Conservation (phyloP, 345 rosid species). For the Trapa bicornis region DNA sequence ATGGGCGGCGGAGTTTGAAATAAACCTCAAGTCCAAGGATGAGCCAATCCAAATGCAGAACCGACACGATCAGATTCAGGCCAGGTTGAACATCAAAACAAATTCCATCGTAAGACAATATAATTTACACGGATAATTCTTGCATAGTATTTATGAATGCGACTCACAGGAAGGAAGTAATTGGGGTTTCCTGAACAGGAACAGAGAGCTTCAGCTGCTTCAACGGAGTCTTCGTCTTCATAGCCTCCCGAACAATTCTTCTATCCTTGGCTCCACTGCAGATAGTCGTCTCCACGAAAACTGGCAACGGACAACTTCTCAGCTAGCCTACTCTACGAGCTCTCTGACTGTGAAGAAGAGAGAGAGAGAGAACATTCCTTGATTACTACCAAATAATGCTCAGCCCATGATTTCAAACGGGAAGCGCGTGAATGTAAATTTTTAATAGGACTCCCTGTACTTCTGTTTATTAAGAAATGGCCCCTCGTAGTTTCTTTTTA, state of each 20-base stretch:
- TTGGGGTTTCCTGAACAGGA: constrained; percentile 69
- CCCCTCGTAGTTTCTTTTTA: too few species aligned
- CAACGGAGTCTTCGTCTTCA: constrained; percentile 68
- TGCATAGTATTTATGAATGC: background rate
- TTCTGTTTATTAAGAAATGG: too few species aligned
- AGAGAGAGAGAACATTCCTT: too few species aligned
- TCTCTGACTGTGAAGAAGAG: too few species aligned
- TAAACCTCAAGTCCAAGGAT: background rate
- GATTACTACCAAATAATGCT: too few species aligned
- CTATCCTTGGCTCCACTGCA: background rate
- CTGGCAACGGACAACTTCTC: too few species aligned
- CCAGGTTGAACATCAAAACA: background rate
- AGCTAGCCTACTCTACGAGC: too few species aligned
- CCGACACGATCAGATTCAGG: background rate
- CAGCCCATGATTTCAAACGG: too few species aligned
- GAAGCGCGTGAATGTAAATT: too few species aligned
- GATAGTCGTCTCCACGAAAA: too few species aligned
- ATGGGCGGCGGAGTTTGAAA: background rate
- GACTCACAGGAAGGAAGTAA: constrained; percentile 70
- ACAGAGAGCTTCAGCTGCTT: constrained; percentile 80
- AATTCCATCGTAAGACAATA: background rate
- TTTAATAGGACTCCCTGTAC: too few species aligned
- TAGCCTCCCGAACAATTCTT: constrained; percentile 3
- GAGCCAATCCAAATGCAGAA: background rate
- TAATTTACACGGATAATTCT: background rate